phyloP scores from a whole-genome alignment of 1,284 basidiomycete species.

The Malassezia obtusa region DNA sequence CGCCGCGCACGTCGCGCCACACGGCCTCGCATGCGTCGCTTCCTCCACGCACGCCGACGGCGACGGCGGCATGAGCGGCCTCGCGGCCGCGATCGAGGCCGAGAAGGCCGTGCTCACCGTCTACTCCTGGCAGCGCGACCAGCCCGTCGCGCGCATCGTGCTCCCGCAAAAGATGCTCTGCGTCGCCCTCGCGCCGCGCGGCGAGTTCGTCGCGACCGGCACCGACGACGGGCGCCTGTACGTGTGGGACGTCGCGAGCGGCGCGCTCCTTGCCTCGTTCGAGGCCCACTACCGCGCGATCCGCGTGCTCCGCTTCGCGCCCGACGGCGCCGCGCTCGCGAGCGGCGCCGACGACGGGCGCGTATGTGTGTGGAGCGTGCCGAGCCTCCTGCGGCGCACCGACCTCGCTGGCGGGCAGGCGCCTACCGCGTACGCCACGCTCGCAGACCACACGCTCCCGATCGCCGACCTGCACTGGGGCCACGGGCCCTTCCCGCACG shows the following conservation, averaged over 20 bases:
- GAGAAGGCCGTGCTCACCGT: slow-evolving; percentile 71
- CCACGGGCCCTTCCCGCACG: slow-evolving; percentile 62
- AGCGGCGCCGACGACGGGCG: slow-evolving; percentile 82
- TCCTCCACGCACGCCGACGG: slow-evolving; percentile 51
- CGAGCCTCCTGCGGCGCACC: slow-evolving; percentile 57
- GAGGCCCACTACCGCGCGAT: slow-evolving; percentile 90
- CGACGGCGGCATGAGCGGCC: slow-evolving; percentile 60
- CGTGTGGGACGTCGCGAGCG: slow-evolving; percentile 88
- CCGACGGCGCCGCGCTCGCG: slow-evolving; percentile 67
- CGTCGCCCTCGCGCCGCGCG: slow-evolving; percentile 63
- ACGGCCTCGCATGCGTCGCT: slow-evolving; percentile 20
- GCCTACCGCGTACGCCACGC: slow-evolving; percentile 56
- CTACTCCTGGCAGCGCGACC: slow-evolving; percentile 66
- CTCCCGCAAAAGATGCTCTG: slow-evolving; percentile 78
- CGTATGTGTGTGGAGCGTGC: slow-evolving; percentile 76
- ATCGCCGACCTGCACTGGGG: slow-evolving; percentile 73
- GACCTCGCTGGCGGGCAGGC: slow-evolving; percentile 25
- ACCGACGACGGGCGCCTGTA: slow-evolving; percentile 79
- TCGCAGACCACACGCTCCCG: slow-evolving; percentile 83
- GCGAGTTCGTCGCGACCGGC: slow-evolving; percentile 73
- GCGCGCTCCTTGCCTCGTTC: slow-evolving; percentile 76
- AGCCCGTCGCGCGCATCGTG: slow-evolving; percentile 63
- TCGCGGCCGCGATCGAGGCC: slow-evolving; percentile 64
- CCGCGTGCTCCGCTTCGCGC: slow-evolving; percentile 69
- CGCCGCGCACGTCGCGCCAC: slow-evolving; percentile 22